Evolutionary conservation across 2,329 filamentous ascomycete genomes (phyloP), one percentile per base, ranked within the genome.

Genomic region (Rutstroemia sp.): DNA sequence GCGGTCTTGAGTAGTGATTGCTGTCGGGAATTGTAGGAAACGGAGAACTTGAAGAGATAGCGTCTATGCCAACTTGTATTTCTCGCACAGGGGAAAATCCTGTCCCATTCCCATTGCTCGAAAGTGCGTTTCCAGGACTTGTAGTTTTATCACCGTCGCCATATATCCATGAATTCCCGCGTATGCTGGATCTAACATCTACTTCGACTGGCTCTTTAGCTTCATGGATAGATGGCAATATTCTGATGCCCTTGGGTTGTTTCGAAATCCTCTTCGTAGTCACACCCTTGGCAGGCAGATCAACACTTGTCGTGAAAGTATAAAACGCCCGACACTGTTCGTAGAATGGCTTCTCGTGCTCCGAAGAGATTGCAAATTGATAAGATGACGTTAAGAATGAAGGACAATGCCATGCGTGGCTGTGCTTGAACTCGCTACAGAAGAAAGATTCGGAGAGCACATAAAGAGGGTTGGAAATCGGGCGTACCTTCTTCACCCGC

Each of bases 381-480:
- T 48, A 9, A 36, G 39, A 3, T 9, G 30, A 50, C 3, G 12
- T 27, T n/a, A 46, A 45, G 7, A 54, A 54, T 16, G 40, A 39
- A 10, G 19, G 39, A 40, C 9, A 34, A 6, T 8, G n/a, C 14
- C 36, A 16, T 19, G 30, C 2, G 12, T 30, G 6, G 42, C 42
- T 17, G 50, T 55, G 46, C 4, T 8, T 27, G 27, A 50, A 19
- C n/a, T 14, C 34, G 10, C 19, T 49, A 38, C 52, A 55, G 38
- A 55, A 55, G 14, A 55, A 55, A 3, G 9, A 19, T 9, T 55
- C 52, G n/a, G 34, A 27, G 4, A 10, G 14, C 4, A 19, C 8
- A 12, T 55, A 50, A 38, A 55, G 52, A 8, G 52, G 52, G 17
- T 55, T 55, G 17, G 52, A 55, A 10, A 55, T 21, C 49, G 52